Conservation (phyloP, 2,329 filamentous ascomycete species). For the Calonectria henricotiae region DNA sequence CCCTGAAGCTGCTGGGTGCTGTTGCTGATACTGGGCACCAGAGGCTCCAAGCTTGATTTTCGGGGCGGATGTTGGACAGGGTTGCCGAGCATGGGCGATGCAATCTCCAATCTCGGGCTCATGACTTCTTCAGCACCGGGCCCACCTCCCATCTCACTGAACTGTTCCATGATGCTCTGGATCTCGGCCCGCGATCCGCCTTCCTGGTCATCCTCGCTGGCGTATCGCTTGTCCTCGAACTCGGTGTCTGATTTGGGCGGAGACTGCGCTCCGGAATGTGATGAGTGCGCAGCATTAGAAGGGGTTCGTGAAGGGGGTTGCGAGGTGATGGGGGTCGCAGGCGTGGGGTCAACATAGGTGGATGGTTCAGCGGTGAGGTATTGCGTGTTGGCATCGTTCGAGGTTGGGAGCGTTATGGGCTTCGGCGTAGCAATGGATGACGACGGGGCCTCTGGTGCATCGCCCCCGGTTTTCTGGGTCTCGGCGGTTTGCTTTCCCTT, state of each 20-base stretch:
- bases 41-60: constrained; percentile 87
- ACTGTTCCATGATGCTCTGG: constrained; percentile 98
- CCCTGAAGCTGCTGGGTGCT: constrained; percentile 67
- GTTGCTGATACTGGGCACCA: constrained; percentile 68
- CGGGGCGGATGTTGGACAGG: constrained; percentile 83
- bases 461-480: constrained; percentile 36
- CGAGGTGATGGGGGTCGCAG: constrained; percentile 70
- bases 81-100: constrained; percentile 82
- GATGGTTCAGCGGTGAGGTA: constrained; percentile 66
- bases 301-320: constrained; percentile 74
- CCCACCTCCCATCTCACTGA: constrained; percentile 81
- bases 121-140: constrained; percentile 88
- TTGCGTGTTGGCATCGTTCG: constrained; percentile 58
- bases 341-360: constrained; percentile 73
- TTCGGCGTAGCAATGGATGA: constrained; percentile 68
- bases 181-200: constrained; percentile 87
- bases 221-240: constrained; percentile 72
- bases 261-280: constrained; percentile 63
- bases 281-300: constrained; percentile 69
- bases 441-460: constrained; percentile 57
- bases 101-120: constrained; percentile 88
- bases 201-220: constrained; percentile 77
- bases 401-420: constrained; percentile 61
- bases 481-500: constrained; percentile 51
- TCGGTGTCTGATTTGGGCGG: constrained; percentile 70